phyloP scores from a whole-genome alignment of 306 rosid species.

The Hylodesmum podocarpum region DNA sequence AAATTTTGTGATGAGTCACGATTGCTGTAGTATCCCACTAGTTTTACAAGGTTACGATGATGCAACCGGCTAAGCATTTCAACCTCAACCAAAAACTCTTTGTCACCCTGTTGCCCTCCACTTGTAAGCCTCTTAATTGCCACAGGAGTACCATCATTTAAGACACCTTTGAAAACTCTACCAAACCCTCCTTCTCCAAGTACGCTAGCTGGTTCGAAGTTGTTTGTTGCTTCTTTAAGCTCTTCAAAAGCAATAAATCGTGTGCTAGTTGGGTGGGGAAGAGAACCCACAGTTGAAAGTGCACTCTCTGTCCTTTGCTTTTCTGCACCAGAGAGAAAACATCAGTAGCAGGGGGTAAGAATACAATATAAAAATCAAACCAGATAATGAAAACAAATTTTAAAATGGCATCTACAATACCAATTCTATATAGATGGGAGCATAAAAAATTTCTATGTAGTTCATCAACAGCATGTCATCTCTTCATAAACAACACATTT shows the following conservation, averaged over 20 bases:
- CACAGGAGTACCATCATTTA: conserved; percentile 89
- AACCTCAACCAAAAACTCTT: conserved; percentile 92
- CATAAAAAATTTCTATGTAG: neutral
- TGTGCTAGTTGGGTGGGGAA: conserved; percentile 89
- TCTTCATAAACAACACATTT: conserved; percentile 11
- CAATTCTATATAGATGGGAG: neutral
- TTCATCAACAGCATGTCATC: neutral
- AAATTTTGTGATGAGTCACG: conserved; percentile 88
- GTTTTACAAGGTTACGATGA: conserved; percentile 95
- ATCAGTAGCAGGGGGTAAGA: neutral
- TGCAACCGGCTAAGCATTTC: conserved; percentile 99
- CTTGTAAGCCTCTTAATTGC: conserved; percentile 92
- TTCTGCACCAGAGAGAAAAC: conserved; percentile 42
- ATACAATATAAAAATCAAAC: neutral
- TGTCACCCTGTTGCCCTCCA: conserved; percentile 97
- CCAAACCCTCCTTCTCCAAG: conserved; percentile 99
- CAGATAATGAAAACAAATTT: neutral
- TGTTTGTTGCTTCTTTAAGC: conserved; percentile 92
- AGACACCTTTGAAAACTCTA: conserved; percentile 85
- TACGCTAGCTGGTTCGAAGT: conserved; percentile 75
- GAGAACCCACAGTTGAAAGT: conserved; percentile 55
- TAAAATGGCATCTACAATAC: neutral
- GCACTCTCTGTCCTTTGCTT: conserved; percentile 56
- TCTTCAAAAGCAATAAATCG: conserved; percentile 91
- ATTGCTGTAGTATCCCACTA: conserved; percentile 85